A percentile compares a stretch with the other conserved stretches of the same genome.
These are phyloP conservation scores for Leucocoprinus leucothites DNA, from an alignment of 768 basidiomycete genomes.

Conservation along the genomic window DNA sequence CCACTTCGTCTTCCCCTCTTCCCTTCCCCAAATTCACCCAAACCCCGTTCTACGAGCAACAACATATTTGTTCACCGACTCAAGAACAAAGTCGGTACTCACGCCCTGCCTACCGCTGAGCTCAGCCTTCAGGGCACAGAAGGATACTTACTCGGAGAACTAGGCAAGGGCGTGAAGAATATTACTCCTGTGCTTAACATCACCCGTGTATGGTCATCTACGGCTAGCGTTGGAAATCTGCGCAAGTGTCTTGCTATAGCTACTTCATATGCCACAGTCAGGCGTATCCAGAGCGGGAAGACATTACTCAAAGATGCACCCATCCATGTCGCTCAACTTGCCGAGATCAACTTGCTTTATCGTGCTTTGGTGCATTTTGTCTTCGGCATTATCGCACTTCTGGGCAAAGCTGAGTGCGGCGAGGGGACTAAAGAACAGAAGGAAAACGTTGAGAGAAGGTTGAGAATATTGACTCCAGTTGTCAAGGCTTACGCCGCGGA, in stretches of 20 bases:
- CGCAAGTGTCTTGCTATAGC: slow-evolving; percentile 66
- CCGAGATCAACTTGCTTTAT: slow-evolving; percentile 57
- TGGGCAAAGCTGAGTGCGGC: slow-evolving; percentile 62
- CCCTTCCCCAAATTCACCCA: slow-evolving; percentile 34
- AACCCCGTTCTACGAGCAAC: slow-evolving; percentile 51
- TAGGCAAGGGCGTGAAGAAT: slow-evolving; percentile 59
- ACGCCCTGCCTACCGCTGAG: slow-evolving; percentile 73
- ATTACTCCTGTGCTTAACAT: slow-evolving; percentile 76
- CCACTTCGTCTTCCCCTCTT: slow-evolving; percentile 59
- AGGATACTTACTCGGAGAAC: slow-evolving; percentile 59
- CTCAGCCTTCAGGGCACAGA: slow-evolving; percentile 56
- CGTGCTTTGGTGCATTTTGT: slow-evolving; percentile 62
- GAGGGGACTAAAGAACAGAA: slow-evolving; percentile 28
- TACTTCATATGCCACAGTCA: slow-evolving; percentile 58
- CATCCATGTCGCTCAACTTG: slow-evolving; percentile 64
- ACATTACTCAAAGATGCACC: slow-evolving; percentile 50
- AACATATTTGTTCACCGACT: slow-evolving; percentile 68
- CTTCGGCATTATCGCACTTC: slow-evolving; percentile 54
- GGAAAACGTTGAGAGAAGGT: slow-evolving; percentile 44
- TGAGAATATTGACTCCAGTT: slow-evolving; percentile 67
- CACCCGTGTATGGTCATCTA: slow-evolving; percentile 67
- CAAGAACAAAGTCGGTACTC: slow-evolving; percentile 79
- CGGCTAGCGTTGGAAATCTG: slow-evolving; percentile 51
- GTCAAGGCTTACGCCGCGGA: slow-evolving; percentile 71
- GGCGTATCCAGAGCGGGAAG: slow-evolving; percentile 49